phyloP scores from a whole-genome alignment of 495 filamentous ascomycete species.

The Aspergillus cristatus region DNA sequence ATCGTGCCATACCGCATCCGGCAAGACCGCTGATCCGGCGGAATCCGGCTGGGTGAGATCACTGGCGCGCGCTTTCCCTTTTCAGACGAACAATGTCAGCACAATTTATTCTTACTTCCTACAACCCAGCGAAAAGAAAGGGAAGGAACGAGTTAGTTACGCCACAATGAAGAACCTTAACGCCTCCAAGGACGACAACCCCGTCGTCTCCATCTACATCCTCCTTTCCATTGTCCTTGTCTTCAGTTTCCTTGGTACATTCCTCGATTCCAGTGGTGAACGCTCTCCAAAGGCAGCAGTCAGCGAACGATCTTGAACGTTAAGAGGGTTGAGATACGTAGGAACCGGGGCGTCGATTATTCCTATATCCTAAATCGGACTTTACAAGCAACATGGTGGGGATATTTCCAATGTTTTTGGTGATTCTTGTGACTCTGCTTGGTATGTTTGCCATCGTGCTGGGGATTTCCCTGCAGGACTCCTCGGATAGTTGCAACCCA shows the following conservation, averaged over 20 bases:
- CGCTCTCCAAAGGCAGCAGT: slow-evolving; percentile 5
- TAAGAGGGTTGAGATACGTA: no score
- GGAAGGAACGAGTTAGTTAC: no score
- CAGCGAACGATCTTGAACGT: neutral
- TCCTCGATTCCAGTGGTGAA: slow-evolving; percentile 9
- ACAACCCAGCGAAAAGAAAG: no score
- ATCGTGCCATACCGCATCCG: no score
- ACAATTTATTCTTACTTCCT: no score
- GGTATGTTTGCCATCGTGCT: slow-evolving; percentile 29
- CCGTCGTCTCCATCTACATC: slow-evolving; percentile 26
- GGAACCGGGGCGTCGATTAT: no score
- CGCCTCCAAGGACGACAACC: slow-evolving; percentile 17
- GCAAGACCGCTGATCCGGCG: no score
- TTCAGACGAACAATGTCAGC: no score
- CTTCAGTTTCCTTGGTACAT: slow-evolving; percentile 24
- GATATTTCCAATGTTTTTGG: slow-evolving; percentile 29
- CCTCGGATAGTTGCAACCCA: neutral
- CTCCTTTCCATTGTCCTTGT: slow-evolving; percentile 20
- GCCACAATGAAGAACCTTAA: slow-evolving; percentile 24
- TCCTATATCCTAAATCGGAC: neutral
- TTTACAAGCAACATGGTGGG: slow-evolving; percentile 26
- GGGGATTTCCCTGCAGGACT: neutral
- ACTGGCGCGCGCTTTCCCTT: no score
- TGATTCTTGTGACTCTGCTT: slow-evolving; percentile 53
- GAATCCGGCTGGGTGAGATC: neutral